phyloP scores from a whole-genome alignment of 257 asterid species.

The Eucommia ulmoides region DNA sequence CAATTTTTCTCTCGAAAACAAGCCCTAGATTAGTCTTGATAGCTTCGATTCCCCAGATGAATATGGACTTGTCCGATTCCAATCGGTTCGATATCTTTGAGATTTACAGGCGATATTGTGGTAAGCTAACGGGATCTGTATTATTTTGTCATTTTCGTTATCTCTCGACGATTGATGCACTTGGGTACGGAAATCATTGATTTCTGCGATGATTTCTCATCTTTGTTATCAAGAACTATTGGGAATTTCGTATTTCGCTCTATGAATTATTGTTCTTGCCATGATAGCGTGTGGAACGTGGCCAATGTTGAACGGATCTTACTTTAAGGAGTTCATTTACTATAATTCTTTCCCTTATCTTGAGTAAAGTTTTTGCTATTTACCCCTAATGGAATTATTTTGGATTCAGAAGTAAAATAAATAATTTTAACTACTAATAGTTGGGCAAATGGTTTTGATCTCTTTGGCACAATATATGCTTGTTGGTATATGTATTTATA shows the following conservation, averaged over 20 bases:
- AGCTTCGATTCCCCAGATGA: neutral
- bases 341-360: no score
- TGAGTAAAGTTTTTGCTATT: no score
- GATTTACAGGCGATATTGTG: neutral
- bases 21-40: neutral
- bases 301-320: neutral
- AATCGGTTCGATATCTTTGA: neutral
- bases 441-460: no score
- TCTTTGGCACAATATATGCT: no score
- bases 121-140: neutral
- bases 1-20: neutral
- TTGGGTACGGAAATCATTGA: neutral
- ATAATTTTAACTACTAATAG: no score
- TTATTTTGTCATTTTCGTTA: neutral
- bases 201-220: no score
- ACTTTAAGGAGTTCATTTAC: no score
- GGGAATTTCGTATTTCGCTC: no score
- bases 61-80: neutral
- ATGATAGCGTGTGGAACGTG: neutral
- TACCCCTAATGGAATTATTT: no score
- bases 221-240: no score
- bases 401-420: no score
- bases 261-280: neutral
- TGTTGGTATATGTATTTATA: no score
- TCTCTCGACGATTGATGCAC: neutral